These are phyloP conservation scores for Bruguiera gymnorhiza DNA, from an alignment of 345 rosid genomes.

Conservation along the genomic window DNA sequence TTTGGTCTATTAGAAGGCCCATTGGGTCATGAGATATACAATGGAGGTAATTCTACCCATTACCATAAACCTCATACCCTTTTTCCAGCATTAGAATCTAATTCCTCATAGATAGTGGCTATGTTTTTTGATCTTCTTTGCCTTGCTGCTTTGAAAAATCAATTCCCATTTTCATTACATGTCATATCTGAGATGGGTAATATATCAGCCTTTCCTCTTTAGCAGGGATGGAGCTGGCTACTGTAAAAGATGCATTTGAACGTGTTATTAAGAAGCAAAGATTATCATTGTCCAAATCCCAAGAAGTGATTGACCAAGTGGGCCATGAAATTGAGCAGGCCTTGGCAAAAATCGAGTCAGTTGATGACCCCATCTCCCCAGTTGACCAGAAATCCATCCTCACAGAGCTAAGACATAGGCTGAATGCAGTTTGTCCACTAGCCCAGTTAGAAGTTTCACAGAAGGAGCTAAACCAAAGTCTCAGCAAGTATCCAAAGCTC, in stretches of 20 bases:
- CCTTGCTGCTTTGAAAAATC: not conserved
- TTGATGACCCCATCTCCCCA: slow-evolving; percentile 22
- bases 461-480: slow-evolving; percentile 46
- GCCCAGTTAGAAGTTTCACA: slow-evolving; percentile 55
- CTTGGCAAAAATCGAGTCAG: slow-evolving; percentile 38
- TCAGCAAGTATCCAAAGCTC: slow-evolving; percentile 53
- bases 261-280: slow-evolving; percentile 64
- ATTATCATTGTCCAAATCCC: slow-evolving; percentile 43
- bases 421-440: slow-evolving; percentile 40
- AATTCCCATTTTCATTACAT: not conserved
- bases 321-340: slow-evolving; percentile 47
- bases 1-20: no score
- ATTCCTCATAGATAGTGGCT: no score
- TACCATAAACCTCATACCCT: no score
- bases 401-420: slow-evolving; percentile 48
- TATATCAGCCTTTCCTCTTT: not conserved
- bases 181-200: not conserved
- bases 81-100: no score
- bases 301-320: slow-evolving; percentile 46
- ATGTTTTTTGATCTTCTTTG: no score
- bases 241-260: slow-evolving; percentile 60
- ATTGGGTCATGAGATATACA: no score
- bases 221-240: slow-evolving; percentile 52
- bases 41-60: no score
- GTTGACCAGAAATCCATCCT: slow-evolving; percentile 40